Evolutionary conservation across 768 basidiomycete species (phyloP).

Genomic region (Rhizopogon rudus): DNA sequence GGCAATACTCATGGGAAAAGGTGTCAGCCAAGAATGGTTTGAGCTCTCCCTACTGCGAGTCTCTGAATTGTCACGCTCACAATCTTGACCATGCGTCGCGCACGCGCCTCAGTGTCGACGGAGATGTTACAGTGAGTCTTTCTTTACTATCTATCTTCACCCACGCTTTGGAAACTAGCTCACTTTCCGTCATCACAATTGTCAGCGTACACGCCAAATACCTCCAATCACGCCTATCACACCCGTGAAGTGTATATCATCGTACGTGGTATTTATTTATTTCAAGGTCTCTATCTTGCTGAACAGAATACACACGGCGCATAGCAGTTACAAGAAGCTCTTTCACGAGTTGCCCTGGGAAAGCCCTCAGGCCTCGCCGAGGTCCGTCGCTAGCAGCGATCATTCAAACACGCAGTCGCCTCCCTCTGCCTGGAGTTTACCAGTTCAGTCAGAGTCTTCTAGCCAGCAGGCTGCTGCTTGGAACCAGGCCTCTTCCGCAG

Average conservation of each 20-base stretch:
- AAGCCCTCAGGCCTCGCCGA: constrained; percentile 24
- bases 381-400: constrained; percentile 36
- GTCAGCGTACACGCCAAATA: constrained; percentile 24
- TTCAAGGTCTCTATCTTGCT: constrained; percentile 5
- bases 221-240: constrained; percentile 32
- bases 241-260: constrained; percentile 27
- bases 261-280: constrained; percentile 19
- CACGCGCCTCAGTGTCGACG: constrained; percentile 21
- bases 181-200: constrained; percentile 6
- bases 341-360: constrained; percentile 27
- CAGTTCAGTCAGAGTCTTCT: constrained; percentile 30
- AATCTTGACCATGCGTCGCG: constrained; percentile 19
- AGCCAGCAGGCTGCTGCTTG: constrained; percentile 20
- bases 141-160: constrained; percentile 4
- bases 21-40: constrained; percentile 32
- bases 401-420: constrained; percentile 45
- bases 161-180: constrained; percentile 6
- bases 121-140: constrained; percentile 21
- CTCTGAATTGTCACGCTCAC: constrained; percentile 27
- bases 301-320: constrained; percentile 4
- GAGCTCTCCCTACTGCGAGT: constrained; percentile 28
- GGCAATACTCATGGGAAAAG: constrained; percentile 31
- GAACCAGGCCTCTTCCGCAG: constrained; percentile 20
- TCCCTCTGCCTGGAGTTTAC: constrained; percentile 37
- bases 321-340: constrained; percentile 27